Evolutionary conservation across 176 grass and related monocot genomes (phyloP).

Genomic region (Neostapfia colusana): DNA sequence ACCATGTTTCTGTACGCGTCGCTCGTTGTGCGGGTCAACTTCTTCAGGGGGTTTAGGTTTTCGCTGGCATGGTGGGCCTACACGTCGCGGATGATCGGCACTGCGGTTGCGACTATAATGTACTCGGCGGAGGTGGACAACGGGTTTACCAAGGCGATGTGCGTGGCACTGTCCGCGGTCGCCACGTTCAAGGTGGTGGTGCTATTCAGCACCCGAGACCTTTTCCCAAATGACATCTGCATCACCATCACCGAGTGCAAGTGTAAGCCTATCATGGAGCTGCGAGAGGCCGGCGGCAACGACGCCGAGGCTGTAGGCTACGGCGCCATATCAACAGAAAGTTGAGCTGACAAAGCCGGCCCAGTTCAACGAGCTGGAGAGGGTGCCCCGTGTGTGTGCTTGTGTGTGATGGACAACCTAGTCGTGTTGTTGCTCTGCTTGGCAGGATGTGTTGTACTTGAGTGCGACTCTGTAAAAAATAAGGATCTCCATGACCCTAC

Average conservation of each 20-base stretch:
- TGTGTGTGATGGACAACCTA: too few relatives aligned
- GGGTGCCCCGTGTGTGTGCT: too few relatives aligned
- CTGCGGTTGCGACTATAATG: conserved; percentile 45
- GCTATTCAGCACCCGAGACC: conserved; percentile 36
- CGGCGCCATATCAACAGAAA: background rate
- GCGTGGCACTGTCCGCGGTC: conserved; percentile 41
- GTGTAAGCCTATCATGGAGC: conserved; percentile 8
- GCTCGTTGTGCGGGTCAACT: conserved; percentile 60
- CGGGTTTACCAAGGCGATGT: conserved; percentile 39
- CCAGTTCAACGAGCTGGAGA: too few relatives aligned
- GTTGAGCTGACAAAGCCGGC: background rate
- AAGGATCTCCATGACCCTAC: too few relatives aligned
- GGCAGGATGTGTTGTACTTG: too few relatives aligned
- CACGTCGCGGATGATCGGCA: conserved; percentile 65
- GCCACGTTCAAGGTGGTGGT: conserved; percentile 37
- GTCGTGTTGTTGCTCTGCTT: too few relatives aligned
- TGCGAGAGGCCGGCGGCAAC: background rate
- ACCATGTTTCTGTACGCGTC: conserved; percentile 66
- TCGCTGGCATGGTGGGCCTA: conserved; percentile 84
- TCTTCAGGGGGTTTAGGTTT: conserved; percentile 77
- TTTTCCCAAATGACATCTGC: conserved; percentile 77
- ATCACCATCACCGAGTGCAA: conserved; percentile 54
- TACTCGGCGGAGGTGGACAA: conserved; percentile 59
- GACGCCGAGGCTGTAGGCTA: background rate
- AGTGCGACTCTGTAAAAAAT: too few relatives aligned